phyloP scores from a whole-genome alignment of 2,329 filamentous ascomycete species.

The Diaporthe ilicicola region DNA sequence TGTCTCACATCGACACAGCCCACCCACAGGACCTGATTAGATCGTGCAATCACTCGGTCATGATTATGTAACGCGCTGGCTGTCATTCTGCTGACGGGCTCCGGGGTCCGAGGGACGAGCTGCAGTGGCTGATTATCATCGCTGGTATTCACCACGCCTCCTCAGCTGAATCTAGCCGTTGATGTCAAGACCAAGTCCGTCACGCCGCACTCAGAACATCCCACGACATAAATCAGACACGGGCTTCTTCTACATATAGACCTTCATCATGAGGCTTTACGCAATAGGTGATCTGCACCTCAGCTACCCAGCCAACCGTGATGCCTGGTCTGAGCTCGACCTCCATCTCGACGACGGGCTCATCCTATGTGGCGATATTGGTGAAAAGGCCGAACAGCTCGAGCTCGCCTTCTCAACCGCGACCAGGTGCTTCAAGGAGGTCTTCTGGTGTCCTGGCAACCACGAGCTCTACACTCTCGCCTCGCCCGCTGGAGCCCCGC shows the following conservation, averaged over 20 bases:
- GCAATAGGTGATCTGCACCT: constrained; percentile 49
- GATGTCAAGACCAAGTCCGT: neutral
- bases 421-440: constrained; percentile 44
- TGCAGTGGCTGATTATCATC: neutral
- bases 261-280: constrained; percentile 41
- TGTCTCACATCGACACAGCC: neutral
- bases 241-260: neutral
- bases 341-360: constrained; percentile 47
- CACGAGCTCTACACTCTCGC: constrained; percentile 65
- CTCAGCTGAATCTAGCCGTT: neutral
- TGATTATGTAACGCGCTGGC: constrained; percentile 5
- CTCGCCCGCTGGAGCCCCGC: constrained; percentile 38
- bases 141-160: neutral
- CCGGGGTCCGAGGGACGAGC: constrained; percentile 3
- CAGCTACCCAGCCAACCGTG: constrained; percentile 44
- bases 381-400: constrained; percentile 47
- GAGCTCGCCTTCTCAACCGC: constrained; percentile 44
- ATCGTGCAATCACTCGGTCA: neutral
- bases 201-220: neutral
- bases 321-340: constrained; percentile 41
- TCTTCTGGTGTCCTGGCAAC: constrained; percentile 66
- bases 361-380: constrained; percentile 48
- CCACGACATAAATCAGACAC: neutral
- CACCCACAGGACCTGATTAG: neutral
- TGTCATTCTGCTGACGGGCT: constrained; percentile 14